phyloP scores from a whole-genome alignment of 2,329 filamentous ascomycete species.

The Penicillium decumbens region DNA sequence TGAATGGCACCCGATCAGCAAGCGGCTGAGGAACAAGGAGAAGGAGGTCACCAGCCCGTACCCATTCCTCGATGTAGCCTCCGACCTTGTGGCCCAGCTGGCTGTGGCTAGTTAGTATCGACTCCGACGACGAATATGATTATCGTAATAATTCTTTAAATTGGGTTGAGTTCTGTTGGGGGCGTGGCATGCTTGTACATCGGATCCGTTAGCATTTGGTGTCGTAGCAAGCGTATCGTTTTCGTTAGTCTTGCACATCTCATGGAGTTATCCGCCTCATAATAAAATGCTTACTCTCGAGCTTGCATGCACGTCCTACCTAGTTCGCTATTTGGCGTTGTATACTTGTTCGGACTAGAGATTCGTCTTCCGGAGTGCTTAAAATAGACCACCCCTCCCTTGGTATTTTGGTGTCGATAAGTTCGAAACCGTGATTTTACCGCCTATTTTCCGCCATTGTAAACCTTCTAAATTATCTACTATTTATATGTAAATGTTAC shows the following conservation, averaged over 20 bases:
- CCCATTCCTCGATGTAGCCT: constrained; percentile 91
- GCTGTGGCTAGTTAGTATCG: constrained; percentile 65
- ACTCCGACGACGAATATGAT: constrained; percentile 10
- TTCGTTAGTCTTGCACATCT: constrained; percentile 8
- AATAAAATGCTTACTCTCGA: background rate
- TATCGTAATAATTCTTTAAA: constrained; percentile 8
- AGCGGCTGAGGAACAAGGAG: constrained; percentile 62
- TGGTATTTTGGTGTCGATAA: too few relatives aligned
- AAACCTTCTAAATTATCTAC: too few relatives aligned
- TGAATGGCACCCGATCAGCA: constrained; percentile 49
- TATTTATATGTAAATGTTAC: too few relatives aligned
- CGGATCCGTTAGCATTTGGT: constrained; percentile 14
- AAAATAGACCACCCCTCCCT: too few relatives aligned
- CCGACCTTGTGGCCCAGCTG: constrained; percentile 85
- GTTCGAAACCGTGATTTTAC: too few relatives aligned
- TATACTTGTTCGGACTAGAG: background rate
- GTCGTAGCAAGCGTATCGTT: constrained; percentile 14
- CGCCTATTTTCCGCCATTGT: too few relatives aligned
- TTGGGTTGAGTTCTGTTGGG: constrained; percentile 5
- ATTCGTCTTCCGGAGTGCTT: too few relatives aligned
- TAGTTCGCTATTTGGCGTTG: background rate
- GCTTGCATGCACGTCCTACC: background rate
- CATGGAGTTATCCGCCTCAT: constrained; percentile 11
- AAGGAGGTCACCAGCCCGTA: constrained; percentile 95
- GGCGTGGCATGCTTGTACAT: constrained; percentile 11